Evolutionary conservation across 805 yeast genomes (phyloP).

Genomic region (Zygotorulaspora chibaensis): DNA sequence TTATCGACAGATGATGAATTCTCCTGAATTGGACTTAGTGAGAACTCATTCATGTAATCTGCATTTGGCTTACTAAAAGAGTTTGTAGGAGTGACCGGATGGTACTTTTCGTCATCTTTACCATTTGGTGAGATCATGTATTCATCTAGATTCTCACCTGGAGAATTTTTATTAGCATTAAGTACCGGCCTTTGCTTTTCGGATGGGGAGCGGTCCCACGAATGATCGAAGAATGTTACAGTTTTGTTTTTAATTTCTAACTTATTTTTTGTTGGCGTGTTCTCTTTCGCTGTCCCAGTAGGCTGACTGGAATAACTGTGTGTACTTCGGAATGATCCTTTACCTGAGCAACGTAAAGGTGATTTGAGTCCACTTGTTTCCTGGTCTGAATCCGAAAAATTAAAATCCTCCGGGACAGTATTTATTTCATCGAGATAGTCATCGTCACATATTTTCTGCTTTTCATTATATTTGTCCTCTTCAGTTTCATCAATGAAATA

Average conservation of each 20-base stretch:
- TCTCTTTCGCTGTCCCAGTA: slow-evolving; percentile 27
- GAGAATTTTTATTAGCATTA: slow-evolving; percentile 1
- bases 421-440: slow-evolving; percentile 49
- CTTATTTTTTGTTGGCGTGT: slow-evolving; percentile 33
- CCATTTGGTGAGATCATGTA: slow-evolving; percentile 7
- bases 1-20: slow-evolving; percentile 27
- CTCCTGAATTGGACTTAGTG: slow-evolving; percentile 35
- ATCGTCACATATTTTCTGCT: slow-evolving; percentile 34
- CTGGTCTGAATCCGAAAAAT: slow-evolving; percentile 30
- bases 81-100: slow-evolving; percentile 20
- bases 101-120: slow-evolving; percentile 5
- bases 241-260: slow-evolving; percentile 38
- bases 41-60: slow-evolving; percentile 19
- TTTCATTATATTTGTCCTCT: slow-evolving; percentile 32
- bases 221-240: slow-evolving; percentile 36
- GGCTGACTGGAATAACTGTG: slow-evolving; percentile 34
- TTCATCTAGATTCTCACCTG: slow-evolving; percentile 6
- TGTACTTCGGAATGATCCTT: slow-evolving; percentile 27
- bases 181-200: slow-evolving; percentile 7
- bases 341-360: slow-evolving; percentile 9
- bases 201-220: slow-evolving; percentile 10
- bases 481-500: slow-evolving; percentile 35
- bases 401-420: slow-evolving; percentile 44
- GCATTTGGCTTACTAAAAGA: slow-evolving; percentile 28
- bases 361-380: slow-evolving; percentile 9